Evolutionary conservation across 83 land plant species (phyloP).

Genomic region (Diphasiastrum complanatum): DNA sequence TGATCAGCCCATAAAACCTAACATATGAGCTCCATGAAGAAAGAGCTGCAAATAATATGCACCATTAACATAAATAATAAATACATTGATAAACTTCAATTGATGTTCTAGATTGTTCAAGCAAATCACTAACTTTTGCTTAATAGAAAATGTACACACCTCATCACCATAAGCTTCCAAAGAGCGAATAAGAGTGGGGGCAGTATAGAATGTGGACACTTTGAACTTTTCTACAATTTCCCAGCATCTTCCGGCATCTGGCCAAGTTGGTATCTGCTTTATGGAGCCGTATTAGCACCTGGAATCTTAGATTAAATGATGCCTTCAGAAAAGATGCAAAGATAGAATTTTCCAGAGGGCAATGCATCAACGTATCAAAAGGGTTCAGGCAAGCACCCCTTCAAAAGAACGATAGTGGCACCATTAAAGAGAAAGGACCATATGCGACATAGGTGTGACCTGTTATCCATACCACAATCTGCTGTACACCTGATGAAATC

Average conservation of each 20-base stretch:
- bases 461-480: slow-evolving; percentile 33
- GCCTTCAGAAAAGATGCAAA: background rate
- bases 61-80: background rate
- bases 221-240: slow-evolving; percentile 27
- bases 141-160: slow-evolving; percentile 6
- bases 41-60: too few species aligned
- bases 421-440: slow-evolving; percentile 25
- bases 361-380: too few species aligned
- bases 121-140: too few species aligned
- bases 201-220: slow-evolving; percentile 24
- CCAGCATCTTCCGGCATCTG: slow-evolving; percentile 29
- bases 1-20: too few species aligned
- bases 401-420: slow-evolving; percentile 24
- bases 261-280: slow-evolving; percentile 23
- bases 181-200: slow-evolving; percentile 25
- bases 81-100: background rate
- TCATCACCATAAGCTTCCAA: slow-evolving; percentile 21
- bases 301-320: background rate
- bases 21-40: too few species aligned
- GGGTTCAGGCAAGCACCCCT: slow-evolving; percentile 19
- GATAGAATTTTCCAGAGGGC: too few species aligned
- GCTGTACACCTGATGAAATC: slow-evolving; percentile 22
- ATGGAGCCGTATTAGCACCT: background rate
- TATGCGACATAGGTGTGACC: slow-evolving; percentile 29
- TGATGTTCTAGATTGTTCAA: too few species aligned